These are phyloP conservation scores for Helotiales sp. DNA, from an alignment of 2,329 filamentous ascomycete genomes.

Conservation along the genomic window DNA sequence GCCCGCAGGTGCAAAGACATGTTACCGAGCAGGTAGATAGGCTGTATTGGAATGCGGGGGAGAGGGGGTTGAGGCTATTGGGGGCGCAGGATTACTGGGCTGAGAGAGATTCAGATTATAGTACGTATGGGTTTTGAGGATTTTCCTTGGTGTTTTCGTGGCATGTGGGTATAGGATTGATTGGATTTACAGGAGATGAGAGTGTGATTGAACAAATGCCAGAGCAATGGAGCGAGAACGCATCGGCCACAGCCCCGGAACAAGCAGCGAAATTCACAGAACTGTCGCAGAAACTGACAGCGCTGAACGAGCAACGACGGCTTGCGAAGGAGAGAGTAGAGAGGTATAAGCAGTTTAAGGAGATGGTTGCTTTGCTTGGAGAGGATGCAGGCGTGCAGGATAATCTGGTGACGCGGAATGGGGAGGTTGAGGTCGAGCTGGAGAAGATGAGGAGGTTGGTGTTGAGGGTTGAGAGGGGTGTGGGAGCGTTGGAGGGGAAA, in stretches of 20 bases:
- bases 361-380: slow-evolving; percentile 57
- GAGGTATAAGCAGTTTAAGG: slow-evolving; percentile 55
- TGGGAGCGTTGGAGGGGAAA: slow-evolving; percentile 43
- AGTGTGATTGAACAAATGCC: slow-evolving; percentile 39
- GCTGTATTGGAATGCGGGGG: slow-evolving; percentile 61
- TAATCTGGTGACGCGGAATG: slow-evolving; percentile 69
- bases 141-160: not conserved
- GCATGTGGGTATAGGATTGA: not conserved
- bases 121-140: slow-evolving; percentile 26
- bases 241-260: slow-evolving; percentile 44
- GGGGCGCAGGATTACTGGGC: slow-evolving; percentile 49
- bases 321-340: slow-evolving; percentile 50
- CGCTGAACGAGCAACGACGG: slow-evolving; percentile 54
- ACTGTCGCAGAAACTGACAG: slow-evolving; percentile 54
- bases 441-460: slow-evolving; percentile 69
- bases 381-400: slow-evolving; percentile 58
- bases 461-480: slow-evolving; percentile 60
- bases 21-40: slow-evolving; percentile 75
- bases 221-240: slow-evolving; percentile 42
- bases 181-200: slow-evolving; percentile 8
- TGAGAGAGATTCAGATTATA: slow-evolving; percentile 44
- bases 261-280: slow-evolving; percentile 57
- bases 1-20: slow-evolving; percentile 70
- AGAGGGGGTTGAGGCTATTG: slow-evolving; percentile 39
- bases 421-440: slow-evolving; percentile 68